Evolutionary conservation across 2,329 filamentous ascomycete species (phyloP).

Genomic region (Botrytis porri): DNA sequence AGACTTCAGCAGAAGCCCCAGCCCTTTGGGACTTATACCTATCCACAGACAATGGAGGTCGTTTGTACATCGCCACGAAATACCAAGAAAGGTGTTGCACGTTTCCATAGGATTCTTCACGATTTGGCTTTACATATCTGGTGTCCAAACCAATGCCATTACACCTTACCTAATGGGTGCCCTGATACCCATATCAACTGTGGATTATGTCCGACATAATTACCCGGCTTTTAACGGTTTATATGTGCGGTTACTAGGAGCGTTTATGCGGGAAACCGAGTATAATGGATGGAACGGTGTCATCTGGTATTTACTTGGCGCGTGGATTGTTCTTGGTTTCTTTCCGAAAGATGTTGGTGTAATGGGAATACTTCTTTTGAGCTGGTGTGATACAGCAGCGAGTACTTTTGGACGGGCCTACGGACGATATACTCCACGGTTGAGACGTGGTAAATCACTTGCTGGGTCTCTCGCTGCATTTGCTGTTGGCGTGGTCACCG

Average conservation of each 20-base stretch:
- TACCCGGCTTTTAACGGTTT: conserved; percentile 78
- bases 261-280: conserved; percentile 95
- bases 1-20: conserved; percentile 86
- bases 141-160: conserved; percentile 72
- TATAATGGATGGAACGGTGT: conserved; percentile 94
- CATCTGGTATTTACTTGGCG: conserved; percentile 91
- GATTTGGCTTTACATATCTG: conserved; percentile 77
- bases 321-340: conserved; percentile 79
- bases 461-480: conserved; percentile 86
- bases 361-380: conserved; percentile 83
- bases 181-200: conserved; percentile 78
- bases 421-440: conserved; percentile 81
- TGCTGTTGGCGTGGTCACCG: conserved; percentile 76
- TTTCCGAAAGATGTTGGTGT: conserved; percentile 93
- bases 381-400: conserved; percentile 97
- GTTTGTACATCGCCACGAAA: conserved; percentile 95
- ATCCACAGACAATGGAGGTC: conserved; percentile 89
- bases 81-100: conserved; percentile 88
- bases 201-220: conserved; percentile 79
- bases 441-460: conserved; percentile 85
- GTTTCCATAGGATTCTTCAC: conserved; percentile 96
- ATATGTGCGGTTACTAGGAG: conserved; percentile 81
- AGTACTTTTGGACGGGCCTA: conserved; percentile 90
- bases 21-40: conserved; percentile 88
- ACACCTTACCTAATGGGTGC: conserved; percentile 79